Conservation (phyloP, 768 basidiomycete genomes). For the Trichaptum fuscoviolaceum region DNA sequence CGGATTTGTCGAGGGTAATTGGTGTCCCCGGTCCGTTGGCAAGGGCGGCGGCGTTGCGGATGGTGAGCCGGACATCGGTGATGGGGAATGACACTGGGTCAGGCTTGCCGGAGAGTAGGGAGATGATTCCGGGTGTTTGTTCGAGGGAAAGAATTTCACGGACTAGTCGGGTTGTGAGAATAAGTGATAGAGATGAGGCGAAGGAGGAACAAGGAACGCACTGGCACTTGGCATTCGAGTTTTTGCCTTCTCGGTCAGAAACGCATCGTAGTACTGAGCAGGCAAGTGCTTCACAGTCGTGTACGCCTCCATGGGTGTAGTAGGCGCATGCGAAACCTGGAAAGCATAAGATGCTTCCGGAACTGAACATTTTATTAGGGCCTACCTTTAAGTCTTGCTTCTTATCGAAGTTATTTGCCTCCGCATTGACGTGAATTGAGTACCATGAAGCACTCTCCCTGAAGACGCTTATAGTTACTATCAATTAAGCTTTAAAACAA, state of each 20-base stretch:
- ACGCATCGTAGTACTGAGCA: slow-evolving; percentile 47
- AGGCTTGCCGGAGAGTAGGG: slow-evolving; percentile 86
- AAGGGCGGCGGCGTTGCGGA: slow-evolving; percentile 37
- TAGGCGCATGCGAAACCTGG: too few species aligned
- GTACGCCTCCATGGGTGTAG: background rate
- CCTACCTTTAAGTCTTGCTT: too few species aligned
- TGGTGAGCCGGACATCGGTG: slow-evolving; percentile 50
- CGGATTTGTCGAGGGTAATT: slow-evolving; percentile 50
- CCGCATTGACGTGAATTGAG: too few species aligned
- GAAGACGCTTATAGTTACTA: too few species aligned
- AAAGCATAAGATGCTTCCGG: too few species aligned
- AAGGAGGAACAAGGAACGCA: slow-evolving; percentile 42
- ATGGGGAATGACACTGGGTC: slow-evolving; percentile 93
- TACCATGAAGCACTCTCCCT: too few species aligned
- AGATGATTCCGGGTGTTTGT: slow-evolving; percentile 68
- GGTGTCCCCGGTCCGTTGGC: slow-evolving; percentile 32
- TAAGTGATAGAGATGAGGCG: slow-evolving; percentile 7
- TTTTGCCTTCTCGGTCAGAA: slow-evolving; percentile 60
- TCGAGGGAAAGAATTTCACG: slow-evolving; percentile 75
- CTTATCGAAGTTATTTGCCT: too few species aligned
- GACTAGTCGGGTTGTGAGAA: slow-evolving; percentile 26
- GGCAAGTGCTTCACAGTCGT: slow-evolving; percentile 31
- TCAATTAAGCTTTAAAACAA: too few species aligned
- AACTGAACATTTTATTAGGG: too few species aligned
- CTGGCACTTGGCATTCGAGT: slow-evolving; percentile 60